These are phyloP conservation scores for Hemerocallis citrina DNA, from an alignment of 106 monocot species.

Conservation along the genomic window DNA sequence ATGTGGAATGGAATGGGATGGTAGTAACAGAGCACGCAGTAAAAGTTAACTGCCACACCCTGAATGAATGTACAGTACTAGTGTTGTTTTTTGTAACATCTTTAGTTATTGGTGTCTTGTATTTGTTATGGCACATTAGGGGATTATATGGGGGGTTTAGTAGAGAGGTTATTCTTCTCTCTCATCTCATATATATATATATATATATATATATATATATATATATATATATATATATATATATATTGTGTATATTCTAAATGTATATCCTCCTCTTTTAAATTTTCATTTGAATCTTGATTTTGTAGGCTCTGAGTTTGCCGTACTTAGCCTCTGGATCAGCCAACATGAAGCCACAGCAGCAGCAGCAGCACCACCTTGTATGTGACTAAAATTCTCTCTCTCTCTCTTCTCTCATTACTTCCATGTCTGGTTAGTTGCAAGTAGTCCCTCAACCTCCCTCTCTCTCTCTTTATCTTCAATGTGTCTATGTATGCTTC, in stretches of 20 bases:
- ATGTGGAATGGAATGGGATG: background rate
- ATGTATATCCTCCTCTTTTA: background rate
- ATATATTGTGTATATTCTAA: background rate
- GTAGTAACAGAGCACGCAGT: conserved; percentile 34
- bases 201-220: background rate
- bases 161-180: conserved; percentile 10
- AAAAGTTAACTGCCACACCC: conserved; percentile 15
- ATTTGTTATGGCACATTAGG: conserved; percentile 20
- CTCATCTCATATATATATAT: background rate
- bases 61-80: background rate
- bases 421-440: background rate
- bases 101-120: conserved; percentile 23
- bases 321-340: conserved; percentile 65
- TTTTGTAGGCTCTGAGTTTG: conserved; percentile 63
- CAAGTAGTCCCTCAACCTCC: too few relatives aligned
- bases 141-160: conserved; percentile 14
- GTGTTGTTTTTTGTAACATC: conserved; percentile 15
- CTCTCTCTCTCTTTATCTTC: too few relatives aligned
- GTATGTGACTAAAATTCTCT: conserved; percentile 1
- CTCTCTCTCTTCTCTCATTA: conserved; percentile 9
- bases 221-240: too few relatives aligned
- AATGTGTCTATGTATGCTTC: too few relatives aligned
- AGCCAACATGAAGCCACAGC: conserved; percentile 19
- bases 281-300: background rate
- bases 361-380: background rate